A percentile compares a stretch with the other conserved stretches of the same genome.
Evolutionary conservation across 345 rosid genomes (phyloP).

Genomic region (Crucihimalaya himalaica): DNA sequence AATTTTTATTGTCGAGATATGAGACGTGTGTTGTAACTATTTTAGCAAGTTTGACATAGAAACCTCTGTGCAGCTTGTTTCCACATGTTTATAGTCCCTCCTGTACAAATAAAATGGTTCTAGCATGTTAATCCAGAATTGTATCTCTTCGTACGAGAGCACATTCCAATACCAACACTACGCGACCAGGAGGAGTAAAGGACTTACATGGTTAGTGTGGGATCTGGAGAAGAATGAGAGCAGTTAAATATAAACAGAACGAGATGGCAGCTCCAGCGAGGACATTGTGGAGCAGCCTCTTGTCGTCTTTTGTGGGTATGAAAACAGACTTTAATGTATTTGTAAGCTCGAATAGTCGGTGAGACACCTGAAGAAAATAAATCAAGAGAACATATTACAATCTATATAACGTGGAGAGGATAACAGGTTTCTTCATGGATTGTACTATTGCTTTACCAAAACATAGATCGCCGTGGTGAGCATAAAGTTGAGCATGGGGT

Average conservation of each 20-base stretch:
- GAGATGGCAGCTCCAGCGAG: constrained; percentile 66
- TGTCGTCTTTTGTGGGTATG: constrained; percentile 75
- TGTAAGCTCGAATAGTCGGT: constrained; percentile 76
- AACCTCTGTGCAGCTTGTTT: constrained; percentile 22
- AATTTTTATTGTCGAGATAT: constrained; percentile 30
- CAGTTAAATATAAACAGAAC: constrained; percentile 52
- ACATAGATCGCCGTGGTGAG: constrained; percentile 86
- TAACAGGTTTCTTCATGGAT: neutral
- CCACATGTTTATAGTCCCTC: constrained; percentile 17
- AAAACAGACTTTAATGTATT: constrained; percentile 68
- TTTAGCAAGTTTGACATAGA: constrained; percentile 24
- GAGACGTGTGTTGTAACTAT: constrained; percentile 24
- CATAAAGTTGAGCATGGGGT: constrained; percentile 93
- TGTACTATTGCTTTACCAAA: constrained; percentile 53
- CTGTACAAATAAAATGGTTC: constrained; percentile 18
- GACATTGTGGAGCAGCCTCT: constrained; percentile 62
- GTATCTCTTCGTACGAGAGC: neutral
- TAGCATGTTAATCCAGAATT: neutral
- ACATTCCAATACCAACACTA: constrained; percentile 10
- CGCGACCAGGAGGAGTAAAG: constrained; percentile 1
- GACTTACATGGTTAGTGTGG: constrained; percentile 49
- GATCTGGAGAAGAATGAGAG: constrained; percentile 80
- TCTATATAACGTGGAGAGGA: neutral
- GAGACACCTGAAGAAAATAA: constrained; percentile 60
- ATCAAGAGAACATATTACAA: constrained; percentile 23